A percentile compares a stretch with the other conserved stretches of the same genome.
Evolutionary conservation across 441 rosid genomes (phyloP).

Genomic region (Syzygium malaccense): DNA sequence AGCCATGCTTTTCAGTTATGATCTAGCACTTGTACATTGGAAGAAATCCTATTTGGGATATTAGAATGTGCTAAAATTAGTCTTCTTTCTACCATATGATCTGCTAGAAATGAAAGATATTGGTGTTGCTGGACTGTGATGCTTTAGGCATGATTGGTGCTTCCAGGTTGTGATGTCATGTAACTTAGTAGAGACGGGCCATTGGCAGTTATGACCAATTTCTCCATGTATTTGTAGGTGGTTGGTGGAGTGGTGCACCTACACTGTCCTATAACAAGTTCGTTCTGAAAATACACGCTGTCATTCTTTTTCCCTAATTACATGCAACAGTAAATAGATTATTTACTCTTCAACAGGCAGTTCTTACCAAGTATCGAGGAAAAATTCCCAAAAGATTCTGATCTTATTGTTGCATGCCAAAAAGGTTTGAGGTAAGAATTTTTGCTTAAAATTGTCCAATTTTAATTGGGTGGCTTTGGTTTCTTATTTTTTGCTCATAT

Average conservation of each 20-base stretch:
- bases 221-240: slow-evolving; percentile 42
- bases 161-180: background rate
- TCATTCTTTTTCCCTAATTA: background rate
- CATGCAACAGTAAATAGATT: slow-evolving; percentile 3
- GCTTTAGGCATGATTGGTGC: background rate
- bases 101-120: background rate
- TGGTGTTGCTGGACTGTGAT: background rate
- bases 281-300: slow-evolving; percentile 1
- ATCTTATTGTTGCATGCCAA: slow-evolving; percentile 90
- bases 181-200: background rate
- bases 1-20: background rate
- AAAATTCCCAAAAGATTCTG: slow-evolving; percentile 68
- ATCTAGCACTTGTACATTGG: background rate
- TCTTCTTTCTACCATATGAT: background rate
- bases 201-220: background rate
- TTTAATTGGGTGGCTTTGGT: background rate
- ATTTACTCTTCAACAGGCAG: slow-evolving; percentile 34
- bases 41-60: background rate
- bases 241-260: slow-evolving; percentile 97
- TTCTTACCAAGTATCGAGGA: slow-evolving; percentile 65
- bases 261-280: slow-evolving; percentile 64
- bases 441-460: background rate
- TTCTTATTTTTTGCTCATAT: background rate
- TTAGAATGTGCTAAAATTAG: background rate
- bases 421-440: slow-evolving; percentile 75